These are phyloP conservation scores for Aureobasidium sp. DNA, from an alignment of 2,329 filamentous ascomycete species.

Conservation along the genomic window DNA sequence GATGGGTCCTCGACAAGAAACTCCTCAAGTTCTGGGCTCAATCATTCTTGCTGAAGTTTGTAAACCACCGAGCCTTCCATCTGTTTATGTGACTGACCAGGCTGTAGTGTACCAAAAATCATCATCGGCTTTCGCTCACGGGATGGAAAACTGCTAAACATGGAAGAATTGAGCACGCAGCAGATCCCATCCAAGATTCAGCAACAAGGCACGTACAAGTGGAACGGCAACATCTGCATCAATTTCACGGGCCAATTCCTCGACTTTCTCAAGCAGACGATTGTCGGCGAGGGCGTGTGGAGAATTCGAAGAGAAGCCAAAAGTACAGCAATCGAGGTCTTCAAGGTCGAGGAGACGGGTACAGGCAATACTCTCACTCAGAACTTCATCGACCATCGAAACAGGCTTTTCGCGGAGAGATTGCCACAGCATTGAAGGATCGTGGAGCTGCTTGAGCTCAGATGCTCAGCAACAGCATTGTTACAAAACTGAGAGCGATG, in stretches of 20 bases:
- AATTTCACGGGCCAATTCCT: constrained; percentile 77
- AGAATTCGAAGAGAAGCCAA: constrained; percentile 58
- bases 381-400: constrained; percentile 45
- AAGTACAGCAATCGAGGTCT: constrained; percentile 61
- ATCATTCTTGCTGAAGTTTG: constrained; percentile 69
- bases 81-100: not conserved
- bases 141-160: constrained; percentile 59
- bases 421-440: not conserved
- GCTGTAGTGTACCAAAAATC: constrained; percentile 66
- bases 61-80: not conserved
- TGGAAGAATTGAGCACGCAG: constrained; percentile 75
- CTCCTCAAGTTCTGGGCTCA: constrained; percentile 90
- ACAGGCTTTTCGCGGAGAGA: constrained; percentile 4
- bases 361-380: constrained; percentile 68
- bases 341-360: constrained; percentile 62
- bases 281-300: constrained; percentile 66
- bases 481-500: not conserved
- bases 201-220: constrained; percentile 54
- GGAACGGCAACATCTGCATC: constrained; percentile 91
- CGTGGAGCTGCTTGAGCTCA: too few relatives aligned
- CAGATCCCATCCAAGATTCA: constrained; percentile 69
- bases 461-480: not conserved
- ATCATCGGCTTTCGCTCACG: constrained; percentile 79
- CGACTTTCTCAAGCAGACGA: constrained; percentile 42
- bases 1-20: constrained; percentile 75